Evolutionary conservation across 1,139 yeast genomes (phyloP).

Genomic region (Trichomonascaceae sp.): DNA sequence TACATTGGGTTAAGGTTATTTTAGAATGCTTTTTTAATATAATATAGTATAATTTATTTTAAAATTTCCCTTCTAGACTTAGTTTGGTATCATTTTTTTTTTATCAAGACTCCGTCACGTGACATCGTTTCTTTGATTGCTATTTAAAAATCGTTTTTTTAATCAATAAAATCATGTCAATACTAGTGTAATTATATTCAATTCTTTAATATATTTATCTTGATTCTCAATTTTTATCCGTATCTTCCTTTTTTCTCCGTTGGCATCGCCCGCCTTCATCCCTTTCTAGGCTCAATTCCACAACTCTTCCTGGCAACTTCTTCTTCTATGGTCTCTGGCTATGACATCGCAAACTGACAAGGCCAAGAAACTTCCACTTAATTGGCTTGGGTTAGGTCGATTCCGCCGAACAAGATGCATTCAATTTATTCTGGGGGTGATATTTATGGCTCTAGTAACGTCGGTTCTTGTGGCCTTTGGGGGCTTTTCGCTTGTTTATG

Average conservation of each 20-base stretch:
- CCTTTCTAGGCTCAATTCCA: too few relatives aligned
- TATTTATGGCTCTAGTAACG: neutral
- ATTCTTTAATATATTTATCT: neutral
- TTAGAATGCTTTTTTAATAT: neutral
- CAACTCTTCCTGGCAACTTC: neutral
- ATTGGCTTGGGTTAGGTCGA: neutral
- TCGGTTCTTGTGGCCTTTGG: neutral
- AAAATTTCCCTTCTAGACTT: too few relatives aligned
- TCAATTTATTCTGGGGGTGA: neutral
- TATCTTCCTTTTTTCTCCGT: neutral
- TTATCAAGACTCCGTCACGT: neutral
- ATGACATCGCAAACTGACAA: neutral
- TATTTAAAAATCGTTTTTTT: neutral
- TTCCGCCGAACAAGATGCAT: neutral
- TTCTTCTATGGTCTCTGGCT: neutral
- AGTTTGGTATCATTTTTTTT: too few relatives aligned
- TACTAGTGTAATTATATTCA: too few relatives aligned
- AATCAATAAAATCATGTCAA: neutral
- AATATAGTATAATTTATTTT: too few relatives aligned
- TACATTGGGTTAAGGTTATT: too few relatives aligned
- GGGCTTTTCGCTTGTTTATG: neutral
- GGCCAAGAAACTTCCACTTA: neutral
- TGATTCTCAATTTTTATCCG: neutral
- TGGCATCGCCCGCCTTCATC: neutral
- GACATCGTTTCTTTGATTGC: neutral